These are phyloP conservation scores for Daedaleopsis nitida DNA, from an alignment of 768 basidiomycete genomes.

Conservation along the genomic window DNA sequence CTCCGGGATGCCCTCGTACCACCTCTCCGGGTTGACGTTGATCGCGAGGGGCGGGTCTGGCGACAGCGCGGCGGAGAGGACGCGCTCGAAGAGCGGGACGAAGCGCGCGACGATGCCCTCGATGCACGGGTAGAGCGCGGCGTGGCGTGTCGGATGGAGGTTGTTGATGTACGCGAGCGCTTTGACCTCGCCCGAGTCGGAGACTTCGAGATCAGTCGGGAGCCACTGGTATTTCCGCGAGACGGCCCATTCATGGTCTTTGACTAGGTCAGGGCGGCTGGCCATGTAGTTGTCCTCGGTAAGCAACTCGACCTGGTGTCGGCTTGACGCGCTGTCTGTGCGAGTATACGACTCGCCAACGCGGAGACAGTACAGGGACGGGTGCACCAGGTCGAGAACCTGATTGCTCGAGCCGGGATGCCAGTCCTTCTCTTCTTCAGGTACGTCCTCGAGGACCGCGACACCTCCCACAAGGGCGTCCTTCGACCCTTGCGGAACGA, in stretches of 20 bases:
- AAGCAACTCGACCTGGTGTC: neutral
- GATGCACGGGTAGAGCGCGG: neutral
- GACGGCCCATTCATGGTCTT: neutral
- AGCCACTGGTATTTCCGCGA: slow-evolving; percentile 29
- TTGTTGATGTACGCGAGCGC: slow-evolving; percentile 32
- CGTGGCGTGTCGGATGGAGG: slow-evolving; percentile 24
- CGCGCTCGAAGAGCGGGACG: slow-evolving; percentile 30
- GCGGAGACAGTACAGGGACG: slow-evolving; percentile 37
- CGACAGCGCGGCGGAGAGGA: slow-evolving; percentile 17
- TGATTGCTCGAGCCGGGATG: slow-evolving; percentile 45
- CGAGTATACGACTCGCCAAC: neutral
- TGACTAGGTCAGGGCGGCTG: neutral
- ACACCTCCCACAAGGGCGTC: neutral
- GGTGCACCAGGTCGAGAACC: slow-evolving; percentile 49
- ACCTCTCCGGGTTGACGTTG: neutral
- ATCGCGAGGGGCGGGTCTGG: neutral
- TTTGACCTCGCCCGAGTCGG: slow-evolving; percentile 21
- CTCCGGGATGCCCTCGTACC: neutral
- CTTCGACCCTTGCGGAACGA: neutral
- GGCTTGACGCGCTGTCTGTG: neutral
- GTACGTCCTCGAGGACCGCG: slow-evolving; percentile 36
- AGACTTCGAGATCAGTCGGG: slow-evolving; percentile 31
- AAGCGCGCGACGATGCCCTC: slow-evolving; percentile 19
- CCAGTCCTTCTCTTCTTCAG: slow-evolving; percentile 43
- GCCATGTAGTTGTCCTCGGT: neutral